phyloP scores from a whole-genome alignment of 2,329 filamentous ascomycete genomes.

The Stagonosporopsis rhizophila region DNA sequence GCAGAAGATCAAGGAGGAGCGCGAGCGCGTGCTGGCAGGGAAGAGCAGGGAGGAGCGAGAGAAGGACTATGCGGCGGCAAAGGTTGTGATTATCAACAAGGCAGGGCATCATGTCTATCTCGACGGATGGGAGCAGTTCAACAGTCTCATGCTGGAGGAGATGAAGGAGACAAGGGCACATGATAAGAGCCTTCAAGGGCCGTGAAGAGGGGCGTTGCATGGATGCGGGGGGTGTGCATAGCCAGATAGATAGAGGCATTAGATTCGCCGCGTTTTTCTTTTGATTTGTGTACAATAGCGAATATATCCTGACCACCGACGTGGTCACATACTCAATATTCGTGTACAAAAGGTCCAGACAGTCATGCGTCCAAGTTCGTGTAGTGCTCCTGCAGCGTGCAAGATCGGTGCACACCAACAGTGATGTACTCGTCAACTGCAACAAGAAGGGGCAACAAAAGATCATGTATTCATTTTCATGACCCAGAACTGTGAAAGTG shows the following conservation, averaged over 20 bases:
- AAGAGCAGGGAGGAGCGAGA: conserved; percentile 72
- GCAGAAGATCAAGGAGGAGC: conserved; percentile 77
- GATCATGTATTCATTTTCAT: neutral
- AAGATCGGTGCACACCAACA: too few species aligned
- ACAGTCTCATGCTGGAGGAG: conserved; percentile 68
- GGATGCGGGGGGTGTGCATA: neutral
- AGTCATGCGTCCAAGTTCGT: too few species aligned
- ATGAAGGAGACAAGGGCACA: conserved; percentile 67
- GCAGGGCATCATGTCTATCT: conserved; percentile 77
- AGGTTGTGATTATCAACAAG: conserved; percentile 77
- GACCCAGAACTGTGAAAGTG: neutral
- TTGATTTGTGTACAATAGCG: neutral
- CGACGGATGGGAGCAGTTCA: conserved; percentile 74
- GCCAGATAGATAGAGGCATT: neutral
- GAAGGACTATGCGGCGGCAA: conserved; percentile 79
- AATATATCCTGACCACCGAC: neutral
- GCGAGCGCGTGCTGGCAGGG: conserved; percentile 64
- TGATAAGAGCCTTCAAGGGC: neutral
- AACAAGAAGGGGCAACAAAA: neutral
- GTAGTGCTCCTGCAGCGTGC: too few species aligned
- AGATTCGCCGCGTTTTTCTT: neutral
- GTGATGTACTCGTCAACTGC: too few species aligned
- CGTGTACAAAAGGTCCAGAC: too few species aligned
- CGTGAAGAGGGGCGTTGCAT: neutral
- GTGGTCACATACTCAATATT: neutral